Percentiles rank a stretch among this genome's conserved stretches.
Conservation (phyloP, 805 yeast species). For the Saturnispora bothae region DNA sequence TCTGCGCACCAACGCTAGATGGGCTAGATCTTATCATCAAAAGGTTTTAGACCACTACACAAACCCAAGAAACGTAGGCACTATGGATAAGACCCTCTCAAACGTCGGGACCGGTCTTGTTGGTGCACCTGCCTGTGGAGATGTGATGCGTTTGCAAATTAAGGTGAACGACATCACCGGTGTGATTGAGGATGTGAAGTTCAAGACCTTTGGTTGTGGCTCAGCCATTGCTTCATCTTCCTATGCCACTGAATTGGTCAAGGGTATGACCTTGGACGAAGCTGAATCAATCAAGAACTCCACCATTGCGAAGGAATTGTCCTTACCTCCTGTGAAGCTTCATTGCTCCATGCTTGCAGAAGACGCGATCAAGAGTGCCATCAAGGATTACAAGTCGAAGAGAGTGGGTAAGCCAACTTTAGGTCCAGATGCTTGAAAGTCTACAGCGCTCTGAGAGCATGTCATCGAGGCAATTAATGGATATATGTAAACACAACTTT, state of each 20-base stretch:
- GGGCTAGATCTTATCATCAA: constrained; percentile 53
- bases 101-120: constrained; percentile 95
- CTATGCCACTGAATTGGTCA: constrained; percentile 88
- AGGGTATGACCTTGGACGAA: constrained; percentile 90
- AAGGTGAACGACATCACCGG: constrained; percentile 88
- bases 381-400: constrained; percentile 87
- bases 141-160: constrained; percentile 95
- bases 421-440: constrained; percentile 46
- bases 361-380: constrained; percentile 96
- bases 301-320: constrained; percentile 85
- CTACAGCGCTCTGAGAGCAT: no score
- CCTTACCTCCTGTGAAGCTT: constrained; percentile 92
- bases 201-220: constrained; percentile 99
- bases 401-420: constrained; percentile 49
- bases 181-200: constrained; percentile 85
- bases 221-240: constrained; percentile 95
- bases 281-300: constrained; percentile 90
- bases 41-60: constrained; percentile 93
- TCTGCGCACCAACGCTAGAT: not conserved
- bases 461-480: no score
- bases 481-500: no score
- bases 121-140: constrained; percentile 99
- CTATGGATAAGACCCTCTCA: constrained; percentile 63
- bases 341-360: constrained; percentile 99
- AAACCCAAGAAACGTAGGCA: constrained; percentile 95